Conservation (phyloP, 305 asterid genomes). For the Rubia peregrina region DNA sequence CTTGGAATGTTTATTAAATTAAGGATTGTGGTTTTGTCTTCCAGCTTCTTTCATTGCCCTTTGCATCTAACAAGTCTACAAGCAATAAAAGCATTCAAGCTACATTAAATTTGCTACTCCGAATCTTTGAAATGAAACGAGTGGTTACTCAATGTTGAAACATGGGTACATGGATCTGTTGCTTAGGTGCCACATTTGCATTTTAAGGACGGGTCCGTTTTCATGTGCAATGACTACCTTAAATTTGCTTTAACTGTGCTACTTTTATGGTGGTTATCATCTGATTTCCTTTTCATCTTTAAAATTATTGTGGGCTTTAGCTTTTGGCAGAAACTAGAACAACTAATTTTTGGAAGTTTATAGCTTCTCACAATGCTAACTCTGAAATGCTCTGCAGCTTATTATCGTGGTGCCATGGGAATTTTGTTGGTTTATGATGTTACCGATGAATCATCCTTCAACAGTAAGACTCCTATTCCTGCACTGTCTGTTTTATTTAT, state of each 20-base stretch:
- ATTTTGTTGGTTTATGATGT: slow-evolving; percentile 40
- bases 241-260: background rate
- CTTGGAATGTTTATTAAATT: background rate
- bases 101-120: background rate
- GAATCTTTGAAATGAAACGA: background rate
- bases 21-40: background rate
- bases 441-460: slow-evolving; percentile 39
- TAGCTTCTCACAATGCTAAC: background rate
- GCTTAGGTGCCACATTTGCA: background rate
- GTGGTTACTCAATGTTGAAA: background rate
- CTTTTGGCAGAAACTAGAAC: background rate
- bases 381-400: slow-evolving; percentile 25
- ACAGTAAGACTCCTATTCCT: slow-evolving; percentile 27
- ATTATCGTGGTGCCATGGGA: slow-evolving; percentile 44
- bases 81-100: background rate
- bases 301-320: background rate
- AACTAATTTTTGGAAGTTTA: background rate
- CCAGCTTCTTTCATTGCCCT: background rate
- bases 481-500: slow-evolving; percentile 5
- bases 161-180: background rate
- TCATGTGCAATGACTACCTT: background rate
- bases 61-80: background rate
- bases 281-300: background rate
- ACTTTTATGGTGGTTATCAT: background rate
- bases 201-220: background rate